Evolutionary conservation across 2,329 filamentous ascomycete genomes (phyloP), one percentile per base, ranked within the genome.

Genomic region (Daldinia sp.): DNA sequence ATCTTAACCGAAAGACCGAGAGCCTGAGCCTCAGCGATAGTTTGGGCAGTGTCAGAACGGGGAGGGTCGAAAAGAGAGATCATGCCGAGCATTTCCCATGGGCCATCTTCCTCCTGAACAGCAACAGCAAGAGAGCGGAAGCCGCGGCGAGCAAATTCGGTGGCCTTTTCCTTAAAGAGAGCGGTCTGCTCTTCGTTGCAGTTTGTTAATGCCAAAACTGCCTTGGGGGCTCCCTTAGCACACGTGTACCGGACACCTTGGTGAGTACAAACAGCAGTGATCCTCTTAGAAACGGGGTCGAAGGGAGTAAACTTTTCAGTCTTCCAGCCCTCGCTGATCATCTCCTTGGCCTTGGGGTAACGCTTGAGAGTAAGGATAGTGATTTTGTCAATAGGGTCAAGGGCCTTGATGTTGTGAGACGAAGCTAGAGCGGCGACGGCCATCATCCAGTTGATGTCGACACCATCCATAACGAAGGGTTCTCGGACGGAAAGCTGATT

Each of bases 391-490:
- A 92, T 92, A 74, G 90, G 90, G 78, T 92, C 90, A 74, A 92
- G 87, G 75, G 89, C 89, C 84, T 92, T 92, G 82, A 91, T 86
- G 84, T 92, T 92, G 85, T 92, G 90, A 72, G 89, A 91, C 57
- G 89, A 92, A 68, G 90, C 90, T 65, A 92, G 86, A 74, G 89
- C 90, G 69, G 90, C 90, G 71, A 90, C 89, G 73, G 89, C 89
- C 89, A 92, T 92, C 89, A 92, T 92, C 90, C 90, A 92, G 85
- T 92, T 91, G 81, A 91, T 87, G 81, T 92, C 89, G 77, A 91
- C 87, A 78, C 89, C 90, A 79, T 92, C 90, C 74, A 89, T 88
- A 72, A 91, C 89, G 82, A 90, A 92, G 57, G 90, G 90, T 80
- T 92, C 90, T 80, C 90, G 89, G 78, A 92, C 91, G 74, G 87